Evolutionary conservation across 2,329 filamentous ascomycete genomes (phyloP), one percentile per base, ranked within the genome.

Genomic region (Trichoderma atroviride): DNA sequence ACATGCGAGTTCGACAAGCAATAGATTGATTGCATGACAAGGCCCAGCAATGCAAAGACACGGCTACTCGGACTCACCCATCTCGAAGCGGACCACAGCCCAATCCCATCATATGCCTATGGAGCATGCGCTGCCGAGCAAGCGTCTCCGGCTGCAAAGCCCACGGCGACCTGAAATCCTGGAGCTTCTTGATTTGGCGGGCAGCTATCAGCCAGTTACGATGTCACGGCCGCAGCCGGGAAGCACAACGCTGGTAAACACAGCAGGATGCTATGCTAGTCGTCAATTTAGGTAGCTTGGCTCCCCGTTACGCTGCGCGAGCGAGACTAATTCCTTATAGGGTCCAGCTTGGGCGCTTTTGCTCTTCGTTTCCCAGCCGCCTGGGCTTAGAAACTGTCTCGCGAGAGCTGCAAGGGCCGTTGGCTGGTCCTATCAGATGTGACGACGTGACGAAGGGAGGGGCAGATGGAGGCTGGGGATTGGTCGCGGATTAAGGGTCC

Each of bases 21-120:
- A 31, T n/a, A 24, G 19, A 60, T 59, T 22, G n/a, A 40, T 43
- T 37, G 19, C 27, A 22, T 2, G 22, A 19, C 35, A 50, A 27
- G 14, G 33, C 19, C 33, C 40, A 52, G 33, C 67, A 68, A 56
- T 13, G 53, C 19, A 43, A 43, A 4, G 19, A 9, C 19, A 19
- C 53, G 22, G 47, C 27, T 43, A 72, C 74, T 73, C 66, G 75
- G 37, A 72, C 75, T 73, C 66, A 76, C 75, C 73, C 75, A 76
- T 76, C 70, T 74, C 74, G 67, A 73, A 72, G 69, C 71, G 69
- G 71, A 73, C 74, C 72, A 57, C 69, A 69, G 71, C 73, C 69
- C 70, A 73, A 70, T 72, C 73, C 71, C 71, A 69, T 70, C 60
- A 60, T 70, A 64, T 72, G 70, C 68, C 58, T 66, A 62, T 65